Evolutionary conservation across 1,284 basidiomycete genomes (phyloP), one percentile per base, ranked within the genome.

Genomic region (Irpex rosettiformis): DNA sequence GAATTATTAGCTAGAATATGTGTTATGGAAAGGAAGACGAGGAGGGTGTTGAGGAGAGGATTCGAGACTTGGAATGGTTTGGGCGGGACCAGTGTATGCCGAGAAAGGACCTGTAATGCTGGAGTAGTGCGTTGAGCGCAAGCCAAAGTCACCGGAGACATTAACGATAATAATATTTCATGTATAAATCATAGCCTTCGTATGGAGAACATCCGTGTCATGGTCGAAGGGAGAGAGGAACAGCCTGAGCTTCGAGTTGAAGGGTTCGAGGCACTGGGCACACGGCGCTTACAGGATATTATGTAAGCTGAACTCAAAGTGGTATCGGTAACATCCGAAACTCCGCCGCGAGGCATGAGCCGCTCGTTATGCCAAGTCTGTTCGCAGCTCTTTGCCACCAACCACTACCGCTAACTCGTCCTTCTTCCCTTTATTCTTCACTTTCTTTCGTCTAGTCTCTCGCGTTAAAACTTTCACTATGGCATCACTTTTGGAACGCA

Each of bases 71-170:
- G 58, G 61, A 57, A 13, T 78, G 76, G 77, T 73, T 78, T 58
- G 63, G 66, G 22, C 65, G 59, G 52, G 76, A 78, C 75, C 76
- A 30, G 58, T 78, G 29, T 78, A 77, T 61, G 77, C 75, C 3
- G 69, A 72, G 25, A 64, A 69, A 33, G 77, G 76, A 3, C 75
- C 71, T 25, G 69, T 63, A 11, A 21, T 68, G 55, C 55, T n/a
- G n/a, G n/a, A n/a, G n/a, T n/a, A n/a, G n/a, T n/a, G n/a, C n/a
- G n/a, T n/a, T n/a, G n/a, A n/a, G n/a, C n/a, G n/a, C n/a, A n/a
- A n/a, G n/a, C n/a, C n/a, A n/a, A n/a, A n/a, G n/a, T n/a, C n/a
- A n/a, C n/a, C n/a, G n/a, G n/a, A n/a, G n/a, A n/a, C n/a, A n/a
- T n/a, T n/a, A n/a, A n/a, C n/a, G n/a, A n/a, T n/a, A n/a, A n/a